Base-by-base conservation (phyloP, 106 monocot species). In the Phalaenopsis equestris region DNA sequence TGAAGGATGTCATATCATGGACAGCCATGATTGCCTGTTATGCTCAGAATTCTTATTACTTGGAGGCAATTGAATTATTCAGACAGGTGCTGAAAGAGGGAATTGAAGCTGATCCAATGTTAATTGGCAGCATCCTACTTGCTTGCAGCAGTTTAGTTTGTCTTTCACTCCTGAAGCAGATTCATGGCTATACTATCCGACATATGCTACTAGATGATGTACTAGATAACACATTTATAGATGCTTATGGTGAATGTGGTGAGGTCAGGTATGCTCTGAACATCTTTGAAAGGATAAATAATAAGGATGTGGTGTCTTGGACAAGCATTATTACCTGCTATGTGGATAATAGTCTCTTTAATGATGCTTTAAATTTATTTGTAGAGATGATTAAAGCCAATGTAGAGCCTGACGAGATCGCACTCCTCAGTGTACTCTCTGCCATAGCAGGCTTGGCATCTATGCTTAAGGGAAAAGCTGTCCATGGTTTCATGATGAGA, bases 251-350 rank as follows among this genome's bases (percentile, higher is more conserved):
- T 8, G 85, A 89, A 48, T 90, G 85, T 21, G 87, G 87, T n/a
- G 67, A 86, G 80, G 85, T 80, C 15, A 72, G 21, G 18, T 79
- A 85, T 82, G 89, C 91, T 80, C 67, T 61, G 4, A 48, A 39
- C 12, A 77, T 88, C 11, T 91, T 94, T 73, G 18, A 76, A 41
- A 81, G 45, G 43, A 83, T 87, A 16, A 61, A 84, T 56, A 81
- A 81, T 43, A 91, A 87, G 75, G 94, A 94, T 81, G 79, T 90
- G 8, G 84, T 94, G 57, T 85, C 91, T 24, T 94, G 89, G 89
- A 90, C 94, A 0, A 94, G 90, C 70, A 87, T 94, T 73, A 89
- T 94, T 36, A 75, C 85, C 81, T 91, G 90, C 77, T 90, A 84
- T 82, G 75, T 82, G 75, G 79, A 52, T 41, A 88, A 87, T 57